These are phyloP conservation scores for Globisporangium barbulae DNA, from an alignment of 352 stramenopile genomes.

Conservation along the genomic window DNA sequence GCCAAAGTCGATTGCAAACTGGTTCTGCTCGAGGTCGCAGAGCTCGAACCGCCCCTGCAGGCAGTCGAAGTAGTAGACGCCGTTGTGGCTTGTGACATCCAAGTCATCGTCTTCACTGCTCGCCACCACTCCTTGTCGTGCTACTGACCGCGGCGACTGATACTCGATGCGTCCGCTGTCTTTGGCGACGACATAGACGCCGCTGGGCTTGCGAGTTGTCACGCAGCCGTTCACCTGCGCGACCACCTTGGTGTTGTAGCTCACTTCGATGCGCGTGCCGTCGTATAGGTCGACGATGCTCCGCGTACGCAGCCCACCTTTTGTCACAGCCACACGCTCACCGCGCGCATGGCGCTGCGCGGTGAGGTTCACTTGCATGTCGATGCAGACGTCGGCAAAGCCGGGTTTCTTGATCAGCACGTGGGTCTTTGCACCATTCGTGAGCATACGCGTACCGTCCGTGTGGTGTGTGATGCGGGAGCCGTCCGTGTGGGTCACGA, in stretches of 20 bases:
- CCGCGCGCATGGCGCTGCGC: constrained; percentile 54
- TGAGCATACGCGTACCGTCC: constrained; percentile 63
- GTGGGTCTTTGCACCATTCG: constrained; percentile 41
- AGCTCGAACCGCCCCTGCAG: constrained; percentile 42
- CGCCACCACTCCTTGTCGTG: background rate
- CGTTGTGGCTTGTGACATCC: constrained; percentile 53
- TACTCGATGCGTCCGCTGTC: constrained; percentile 76
- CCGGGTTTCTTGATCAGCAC: constrained; percentile 50
- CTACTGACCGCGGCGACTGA: constrained; percentile 10
- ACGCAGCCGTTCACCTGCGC: constrained; percentile 71
- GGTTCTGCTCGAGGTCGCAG: constrained; percentile 70
- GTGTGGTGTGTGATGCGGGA: constrained; percentile 56
- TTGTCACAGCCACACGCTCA: constrained; percentile 62
- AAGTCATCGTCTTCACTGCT: constrained; percentile 49
- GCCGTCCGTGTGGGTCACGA: constrained; percentile 64
- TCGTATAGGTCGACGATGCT: constrained; percentile 49
- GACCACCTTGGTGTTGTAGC: constrained; percentile 77
- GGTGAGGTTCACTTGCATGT: constrained; percentile 62
- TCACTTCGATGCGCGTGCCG: constrained; percentile 55
- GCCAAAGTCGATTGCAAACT: constrained; percentile 46
- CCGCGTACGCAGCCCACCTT: constrained; percentile 58
- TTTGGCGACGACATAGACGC: constrained; percentile 50
- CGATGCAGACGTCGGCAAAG: constrained; percentile 64
- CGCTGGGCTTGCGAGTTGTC: constrained; percentile 40
- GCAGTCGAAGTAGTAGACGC: constrained; percentile 79